Evolutionary conservation across 148 eudicot genomes (phyloP).

Genomic region (Heliamphora exappendiculata): DNA sequence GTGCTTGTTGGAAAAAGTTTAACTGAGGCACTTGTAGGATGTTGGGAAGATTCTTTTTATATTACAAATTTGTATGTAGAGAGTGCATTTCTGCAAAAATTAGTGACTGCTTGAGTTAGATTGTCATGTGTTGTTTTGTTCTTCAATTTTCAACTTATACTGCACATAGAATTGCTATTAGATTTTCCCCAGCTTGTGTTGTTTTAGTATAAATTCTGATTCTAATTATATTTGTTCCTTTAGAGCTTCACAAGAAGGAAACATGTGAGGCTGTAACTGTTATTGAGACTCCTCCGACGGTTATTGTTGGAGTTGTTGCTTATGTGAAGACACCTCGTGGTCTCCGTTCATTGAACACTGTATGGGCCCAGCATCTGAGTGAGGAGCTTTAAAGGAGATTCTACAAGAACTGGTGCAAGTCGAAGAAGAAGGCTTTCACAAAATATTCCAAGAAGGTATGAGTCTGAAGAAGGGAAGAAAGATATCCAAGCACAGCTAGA

Average conservation of each 20-base stretch:
- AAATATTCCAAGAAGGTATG: slow-evolving; percentile 58
- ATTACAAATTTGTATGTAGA: background rate
- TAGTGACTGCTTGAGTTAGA: background rate
- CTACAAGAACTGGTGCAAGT: slow-evolving; percentile 82
- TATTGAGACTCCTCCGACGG: slow-evolving; percentile 72
- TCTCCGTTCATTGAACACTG: slow-evolving; percentile 72
- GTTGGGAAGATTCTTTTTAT: background rate
- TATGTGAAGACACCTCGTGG: slow-evolving; percentile 78
- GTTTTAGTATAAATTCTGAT: too few species aligned
- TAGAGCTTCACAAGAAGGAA: slow-evolving; percentile 83
- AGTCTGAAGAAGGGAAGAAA: slow-evolving; percentile 64
- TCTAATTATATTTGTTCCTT: background rate
- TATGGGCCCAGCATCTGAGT: slow-evolving; percentile 75
- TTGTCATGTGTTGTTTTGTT: background rate
- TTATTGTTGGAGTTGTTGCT: slow-evolving; percentile 65
- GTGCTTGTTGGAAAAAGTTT: background rate
- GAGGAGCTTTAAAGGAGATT: slow-evolving; percentile 70
- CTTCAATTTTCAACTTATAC: background rate
- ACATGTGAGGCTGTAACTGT: slow-evolving; percentile 82
- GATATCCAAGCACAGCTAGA: slow-evolving; percentile 67
- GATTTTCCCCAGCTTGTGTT: background rate
- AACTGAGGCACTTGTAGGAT: background rate
- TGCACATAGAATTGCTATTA: background rate
- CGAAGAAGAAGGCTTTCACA: slow-evolving; percentile 81
- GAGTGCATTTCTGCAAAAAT: background rate